Base-by-base conservation (phyloP, 441 rosid genomes). In the Euphorbia schlechtendalii region DNA sequence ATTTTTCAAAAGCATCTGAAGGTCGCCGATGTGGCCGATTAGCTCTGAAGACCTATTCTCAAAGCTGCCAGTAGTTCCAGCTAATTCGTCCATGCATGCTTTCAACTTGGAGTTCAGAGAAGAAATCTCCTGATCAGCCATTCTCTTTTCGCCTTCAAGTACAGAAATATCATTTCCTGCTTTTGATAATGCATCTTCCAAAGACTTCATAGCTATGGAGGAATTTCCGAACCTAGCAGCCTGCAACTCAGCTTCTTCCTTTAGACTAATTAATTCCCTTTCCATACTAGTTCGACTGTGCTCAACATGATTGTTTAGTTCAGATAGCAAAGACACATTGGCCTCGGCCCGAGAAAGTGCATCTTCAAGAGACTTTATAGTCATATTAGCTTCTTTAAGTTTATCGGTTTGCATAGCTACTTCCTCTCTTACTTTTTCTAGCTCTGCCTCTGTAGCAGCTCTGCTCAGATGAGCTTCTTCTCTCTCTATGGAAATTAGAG, bases 31-130 rank as follows among this genome's bases (percentile, higher is more conserved):
- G 69, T 75, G 77, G 70, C 75, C 71, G 56, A 77, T 69, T 68
- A 88, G 74, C 81, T 93, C 97, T 61, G 78, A 56, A 25, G 84
- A 80, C 59, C 77, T 85, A 70, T 76, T 82, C 24, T 84, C 80
- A 18, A 83, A 66, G 76, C 73, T 83, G 65, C 86, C 90, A 67
- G 67, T 85, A 59, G 80, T 75, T 80, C 86, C 90, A 61, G 86
- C 78, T 79, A 90, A 75, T 77, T 90, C 97, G 71, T 88, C 90
- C 86, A 83, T 81, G 84, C 93, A 86, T 54, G 85, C 81, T 71
- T 77, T 81, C 79, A 90, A 76, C 78, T 83, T 88, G 67, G 91
- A 82, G 71, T 75, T 80, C 45, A 90, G 86, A 28, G 74, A 64
- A 51, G 81, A 87, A 67, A 86, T 73, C 77, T 93, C 96, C 71